phyloP scores from a whole-genome alignment of 2,329 filamentous ascomycete genomes.

The Arthrinium phaeospermum region DNA sequence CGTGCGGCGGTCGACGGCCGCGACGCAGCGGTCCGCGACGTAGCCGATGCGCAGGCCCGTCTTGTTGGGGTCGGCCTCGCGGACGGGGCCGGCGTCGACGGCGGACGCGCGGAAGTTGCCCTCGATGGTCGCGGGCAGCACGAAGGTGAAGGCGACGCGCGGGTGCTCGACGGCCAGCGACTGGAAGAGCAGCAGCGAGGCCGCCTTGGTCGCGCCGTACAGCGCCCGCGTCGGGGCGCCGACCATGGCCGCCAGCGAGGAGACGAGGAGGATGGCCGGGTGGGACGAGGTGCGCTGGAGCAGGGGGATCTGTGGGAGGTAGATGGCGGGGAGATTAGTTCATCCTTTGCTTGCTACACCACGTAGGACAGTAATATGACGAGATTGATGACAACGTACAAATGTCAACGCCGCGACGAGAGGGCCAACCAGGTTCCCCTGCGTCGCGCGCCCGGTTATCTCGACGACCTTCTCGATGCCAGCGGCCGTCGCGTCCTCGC shows the following conservation, averaged over 20 bases:
- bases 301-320: constrained; percentile 33
- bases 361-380: neutral
- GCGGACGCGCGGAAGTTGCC: constrained; percentile 42
- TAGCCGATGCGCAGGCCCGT: constrained; percentile 38
- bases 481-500: constrained; percentile 28
- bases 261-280: constrained; percentile 36
- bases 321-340: neutral
- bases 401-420: constrained; percentile 37
- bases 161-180: constrained; percentile 42
- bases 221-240: constrained; percentile 42
- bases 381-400: constrained; percentile 22
- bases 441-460: constrained; percentile 32
- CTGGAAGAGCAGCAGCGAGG: constrained; percentile 40
- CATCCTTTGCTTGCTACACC: neutral
- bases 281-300: constrained; percentile 37
- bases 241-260: constrained; percentile 37
- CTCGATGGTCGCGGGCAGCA: constrained; percentile 41
- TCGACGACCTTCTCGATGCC: constrained; percentile 34
- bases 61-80: constrained; percentile 35
- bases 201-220: constrained; percentile 42
- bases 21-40: constrained; percentile 37
- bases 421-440: constrained; percentile 40
- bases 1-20: constrained; percentile 33
- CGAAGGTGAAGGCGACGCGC: constrained; percentile 36
- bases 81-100: constrained; percentile 36